Conservation (phyloP, 2,329 filamentous ascomycete genomes). For the Penicillium freii region DNA sequence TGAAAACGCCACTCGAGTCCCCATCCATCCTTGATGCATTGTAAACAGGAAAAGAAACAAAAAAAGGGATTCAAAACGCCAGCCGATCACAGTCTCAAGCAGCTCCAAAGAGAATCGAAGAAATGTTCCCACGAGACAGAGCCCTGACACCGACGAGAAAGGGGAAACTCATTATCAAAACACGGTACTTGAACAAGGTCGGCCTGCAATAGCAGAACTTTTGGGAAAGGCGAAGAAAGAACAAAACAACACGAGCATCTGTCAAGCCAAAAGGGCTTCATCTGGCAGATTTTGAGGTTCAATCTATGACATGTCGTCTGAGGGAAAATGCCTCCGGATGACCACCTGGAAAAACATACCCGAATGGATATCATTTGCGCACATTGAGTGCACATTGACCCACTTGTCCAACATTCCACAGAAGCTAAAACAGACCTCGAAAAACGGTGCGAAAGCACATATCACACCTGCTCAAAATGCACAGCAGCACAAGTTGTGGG, state of each 20-base stretch:
- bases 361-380: conserved; percentile 13
- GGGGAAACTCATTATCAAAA: neutral
- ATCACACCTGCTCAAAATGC: neutral
- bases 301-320: neutral
- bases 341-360: neutral
- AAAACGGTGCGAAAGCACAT: neutral
- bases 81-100: neutral
- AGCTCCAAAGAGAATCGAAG: neutral
- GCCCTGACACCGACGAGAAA: neutral
- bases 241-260: neutral
- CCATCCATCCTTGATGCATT: conserved; percentile 23
- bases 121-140: neutral
- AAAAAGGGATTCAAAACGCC: conserved; percentile 4
- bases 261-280: neutral
- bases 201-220: neutral
- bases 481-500: neutral
- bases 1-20: conserved; percentile 20
- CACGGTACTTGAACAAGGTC: neutral
- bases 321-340: conserved; percentile 20
- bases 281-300: neutral
- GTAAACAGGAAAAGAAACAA: conserved; percentile 4
- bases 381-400: neutral
- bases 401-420: neutral
- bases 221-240: neutral
- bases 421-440: conserved; percentile 14